These are phyloP conservation scores for Fraxinus velutina DNA, from an alignment of 305 asterid species.

Conservation along the genomic window DNA sequence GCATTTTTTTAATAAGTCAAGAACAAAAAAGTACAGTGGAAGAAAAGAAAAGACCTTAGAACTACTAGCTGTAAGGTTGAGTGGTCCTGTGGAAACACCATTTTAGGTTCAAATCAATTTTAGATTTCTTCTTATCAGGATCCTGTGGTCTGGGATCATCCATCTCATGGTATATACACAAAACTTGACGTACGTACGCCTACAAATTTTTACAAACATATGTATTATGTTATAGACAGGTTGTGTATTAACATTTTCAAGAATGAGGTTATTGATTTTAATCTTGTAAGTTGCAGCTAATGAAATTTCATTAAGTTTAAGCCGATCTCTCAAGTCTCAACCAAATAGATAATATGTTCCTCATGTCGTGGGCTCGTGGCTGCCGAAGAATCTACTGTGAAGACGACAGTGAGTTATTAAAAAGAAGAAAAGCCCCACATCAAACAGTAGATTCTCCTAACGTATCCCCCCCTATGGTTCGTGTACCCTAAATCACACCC, in stretches of 20 bases:
- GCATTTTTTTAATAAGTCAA: background rate
- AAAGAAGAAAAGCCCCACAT: constrained; percentile 1
- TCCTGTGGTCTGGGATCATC: background rate
- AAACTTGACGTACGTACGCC: background rate
- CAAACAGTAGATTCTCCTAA: constrained; percentile 29
- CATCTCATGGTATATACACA: background rate
- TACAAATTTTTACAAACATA: background rate
- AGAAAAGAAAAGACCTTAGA: constrained; percentile 4
- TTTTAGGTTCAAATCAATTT: background rate
- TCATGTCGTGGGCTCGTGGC: background rate
- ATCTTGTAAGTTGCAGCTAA: background rate
- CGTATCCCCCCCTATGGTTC: constrained; percentile 16
- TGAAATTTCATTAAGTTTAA: background rate
- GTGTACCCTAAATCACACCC: constrained; percentile 34
- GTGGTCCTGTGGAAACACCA: background rate
- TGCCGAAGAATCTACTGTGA: constrained; percentile 25
- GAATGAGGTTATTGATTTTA: background rate
- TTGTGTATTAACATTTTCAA: background rate
- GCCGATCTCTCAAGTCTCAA: background rate
- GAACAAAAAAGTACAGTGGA: constrained; percentile 18
- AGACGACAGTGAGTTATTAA: background rate
- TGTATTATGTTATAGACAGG: background rate
- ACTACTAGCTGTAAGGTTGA: constrained; percentile 8
- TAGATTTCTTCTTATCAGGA: background rate
- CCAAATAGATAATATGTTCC: background rate